Conservation (phyloP, 1,284 basidiomycete species). For the Leccinum glutinopallens region DNA sequence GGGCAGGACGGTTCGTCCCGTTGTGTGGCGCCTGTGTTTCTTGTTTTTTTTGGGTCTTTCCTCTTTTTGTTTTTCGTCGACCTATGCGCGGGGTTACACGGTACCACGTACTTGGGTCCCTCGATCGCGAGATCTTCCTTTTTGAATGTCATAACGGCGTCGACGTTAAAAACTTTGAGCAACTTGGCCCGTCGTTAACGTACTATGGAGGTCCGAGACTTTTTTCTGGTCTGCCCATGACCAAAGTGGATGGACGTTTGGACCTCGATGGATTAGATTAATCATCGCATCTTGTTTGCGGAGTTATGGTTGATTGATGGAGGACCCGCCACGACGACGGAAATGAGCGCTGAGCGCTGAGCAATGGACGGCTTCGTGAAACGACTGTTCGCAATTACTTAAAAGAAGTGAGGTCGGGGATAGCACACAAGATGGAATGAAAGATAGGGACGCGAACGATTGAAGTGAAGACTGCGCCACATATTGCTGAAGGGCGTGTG, state of each 20-base stretch:
- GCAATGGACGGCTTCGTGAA: slow-evolving; percentile 13
- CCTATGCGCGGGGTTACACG: not conserved
- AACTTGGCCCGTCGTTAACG: slow-evolving; percentile 1
- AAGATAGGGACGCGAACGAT: slow-evolving; percentile 9
- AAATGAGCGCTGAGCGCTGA: slow-evolving; percentile 24
- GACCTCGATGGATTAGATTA: not conserved
- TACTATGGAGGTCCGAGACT: slow-evolving; percentile 3
- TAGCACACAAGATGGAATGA: slow-evolving; percentile 8
- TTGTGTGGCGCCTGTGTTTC: slow-evolving; percentile 23
- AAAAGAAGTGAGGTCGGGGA: slow-evolving; percentile 20
- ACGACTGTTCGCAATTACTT: slow-evolving; percentile 9
- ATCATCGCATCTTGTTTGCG: not conserved
- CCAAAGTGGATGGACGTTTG: not conserved
- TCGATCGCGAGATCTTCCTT: slow-evolving; percentile 9
- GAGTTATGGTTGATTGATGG: slow-evolving; percentile 2
- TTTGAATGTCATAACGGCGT: slow-evolving; percentile 12
- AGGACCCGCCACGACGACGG: slow-evolving; percentile 19
- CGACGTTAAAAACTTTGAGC: slow-evolving; percentile 15
- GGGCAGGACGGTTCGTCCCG: slow-evolving; percentile 20
- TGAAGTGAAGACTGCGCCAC: slow-evolving; percentile 22
- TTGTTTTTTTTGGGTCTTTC: not conserved
- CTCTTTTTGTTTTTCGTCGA: not conserved
- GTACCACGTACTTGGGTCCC: not conserved
- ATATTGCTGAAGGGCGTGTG: slow-evolving; percentile 11
- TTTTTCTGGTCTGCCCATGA: not conserved